Conservation (phyloP, 768 basidiomycete species). For the Lactifluus piperatus region DNA sequence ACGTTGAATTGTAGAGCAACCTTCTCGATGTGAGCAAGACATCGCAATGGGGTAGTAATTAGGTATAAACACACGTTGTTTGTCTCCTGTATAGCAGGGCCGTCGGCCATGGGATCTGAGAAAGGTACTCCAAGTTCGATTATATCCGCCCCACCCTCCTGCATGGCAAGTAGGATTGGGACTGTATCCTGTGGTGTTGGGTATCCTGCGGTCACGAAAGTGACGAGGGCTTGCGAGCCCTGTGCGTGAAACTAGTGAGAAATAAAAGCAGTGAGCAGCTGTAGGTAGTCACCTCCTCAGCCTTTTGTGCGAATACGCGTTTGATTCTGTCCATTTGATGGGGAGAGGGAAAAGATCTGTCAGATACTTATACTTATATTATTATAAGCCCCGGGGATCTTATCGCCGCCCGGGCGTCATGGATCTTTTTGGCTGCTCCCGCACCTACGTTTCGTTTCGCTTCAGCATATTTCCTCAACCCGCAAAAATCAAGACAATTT, state of each 20-base stretch:
- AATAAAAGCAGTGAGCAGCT: background rate
- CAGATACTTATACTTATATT: background rate
- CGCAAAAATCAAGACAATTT: background rate
- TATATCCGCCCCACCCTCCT: constrained; percentile 87
- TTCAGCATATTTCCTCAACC: background rate
- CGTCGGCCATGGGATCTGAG: constrained; percentile 95
- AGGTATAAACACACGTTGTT: constrained; percentile 64
- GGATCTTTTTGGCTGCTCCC: background rate
- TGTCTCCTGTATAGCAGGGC: constrained; percentile 84
- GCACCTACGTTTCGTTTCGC: too few relatives aligned
- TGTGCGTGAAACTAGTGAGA: constrained; percentile 24
- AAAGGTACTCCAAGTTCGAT: constrained; percentile 95
- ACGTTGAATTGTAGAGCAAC: constrained; percentile 76
- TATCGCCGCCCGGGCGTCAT: background rate
- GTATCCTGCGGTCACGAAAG: constrained; percentile 94
- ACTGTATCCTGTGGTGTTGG: constrained; percentile 75
- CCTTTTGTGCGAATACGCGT: constrained; percentile 61
- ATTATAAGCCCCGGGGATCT: background rate
- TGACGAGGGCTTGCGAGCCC: constrained; percentile 59
- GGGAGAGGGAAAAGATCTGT: background rate
- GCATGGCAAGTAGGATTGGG: constrained; percentile 83
- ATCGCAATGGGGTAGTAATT: background rate
- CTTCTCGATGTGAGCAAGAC: constrained; percentile 32
- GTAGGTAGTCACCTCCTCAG: constrained; percentile 35
- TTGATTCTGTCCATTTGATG: constrained; percentile 60